Evolutionary conservation across 2,329 filamentous ascomycete species (phyloP).

Genomic region (Colletotrichum gloeosporioides): DNA sequence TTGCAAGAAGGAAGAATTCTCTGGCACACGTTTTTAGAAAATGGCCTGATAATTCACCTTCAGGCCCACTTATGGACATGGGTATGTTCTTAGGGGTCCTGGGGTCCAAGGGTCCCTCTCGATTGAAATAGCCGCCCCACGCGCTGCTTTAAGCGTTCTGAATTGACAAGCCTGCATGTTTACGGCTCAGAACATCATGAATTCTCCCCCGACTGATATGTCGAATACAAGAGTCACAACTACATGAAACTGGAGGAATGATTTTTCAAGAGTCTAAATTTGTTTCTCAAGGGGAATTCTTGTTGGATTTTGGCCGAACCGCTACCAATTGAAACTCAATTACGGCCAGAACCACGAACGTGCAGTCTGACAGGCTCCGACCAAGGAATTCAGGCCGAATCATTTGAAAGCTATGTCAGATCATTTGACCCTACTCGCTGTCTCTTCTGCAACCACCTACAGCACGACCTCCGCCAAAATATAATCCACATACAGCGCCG

Average conservation of each 20-base stretch:
- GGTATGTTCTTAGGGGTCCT: not conserved
- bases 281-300: not conserved
- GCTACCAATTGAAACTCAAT: not conserved
- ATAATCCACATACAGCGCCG: constrained; percentile 52
- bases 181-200: not conserved
- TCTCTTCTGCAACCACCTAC: constrained; percentile 45
- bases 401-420: not conserved
- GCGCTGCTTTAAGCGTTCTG: not conserved
- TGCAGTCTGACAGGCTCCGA: fast-evolving
- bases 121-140: not conserved
- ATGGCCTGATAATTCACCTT: constrained; percentile 4
- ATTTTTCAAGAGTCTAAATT: fast-evolving
- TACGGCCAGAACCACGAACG: not conserved
- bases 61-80: not conserved
- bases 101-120: not conserved
- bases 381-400: fast-evolving
- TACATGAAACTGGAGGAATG: not conserved
- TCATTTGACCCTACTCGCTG: constrained; percentile 37
- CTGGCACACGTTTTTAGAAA: not conserved
- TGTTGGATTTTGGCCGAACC: not conserved
- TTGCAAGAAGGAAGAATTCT: not conserved
- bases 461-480: constrained; percentile 36
- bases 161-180: not conserved
- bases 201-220: not conserved
- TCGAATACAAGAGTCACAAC: not conserved